Evolutionary conservation across 495 filamentous ascomycete genomes (phyloP).

Genomic region (Penicillium robsamsonii): DNA sequence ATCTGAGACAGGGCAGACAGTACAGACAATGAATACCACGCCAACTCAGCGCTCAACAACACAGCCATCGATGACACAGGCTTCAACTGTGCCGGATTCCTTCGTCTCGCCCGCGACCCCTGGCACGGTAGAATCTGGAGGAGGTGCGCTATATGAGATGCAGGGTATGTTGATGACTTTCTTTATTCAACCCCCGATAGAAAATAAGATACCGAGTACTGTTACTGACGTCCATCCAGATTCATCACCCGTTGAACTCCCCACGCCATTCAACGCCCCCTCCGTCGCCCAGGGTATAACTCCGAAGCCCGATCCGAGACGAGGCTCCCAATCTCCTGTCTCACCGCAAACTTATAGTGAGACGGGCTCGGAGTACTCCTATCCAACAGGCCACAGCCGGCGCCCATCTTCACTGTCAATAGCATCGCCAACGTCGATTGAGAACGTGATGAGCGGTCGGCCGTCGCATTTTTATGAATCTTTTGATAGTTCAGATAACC

Average conservation of each 20-base stretch:
- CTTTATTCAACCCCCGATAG: neutral
- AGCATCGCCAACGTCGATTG: slow-evolving; percentile 15
- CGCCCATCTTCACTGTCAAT: slow-evolving; percentile 13
- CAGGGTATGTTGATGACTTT: slow-evolving; percentile 13
- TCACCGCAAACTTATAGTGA: slow-evolving; percentile 11
- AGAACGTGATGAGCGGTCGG: slow-evolving; percentile 15
- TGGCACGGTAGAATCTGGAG: slow-evolving; percentile 23
- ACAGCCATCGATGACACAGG: slow-evolving; percentile 2
- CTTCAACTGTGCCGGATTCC: slow-evolving; percentile 6
- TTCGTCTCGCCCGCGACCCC: slow-evolving; percentile 17
- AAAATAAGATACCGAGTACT: neutral
- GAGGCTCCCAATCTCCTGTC: slow-evolving; percentile 9
- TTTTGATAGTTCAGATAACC: neutral
- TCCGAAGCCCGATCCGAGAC: neutral
- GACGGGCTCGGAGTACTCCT: slow-evolving; percentile 3
- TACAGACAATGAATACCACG: neutral
- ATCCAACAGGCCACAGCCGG: slow-evolving; percentile 7
- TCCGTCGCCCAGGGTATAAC: neutral
- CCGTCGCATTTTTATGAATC: slow-evolving; percentile 18
- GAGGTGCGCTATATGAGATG: slow-evolving; percentile 23
- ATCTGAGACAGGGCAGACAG: neutral
- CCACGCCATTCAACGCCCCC: slow-evolving; percentile 13
- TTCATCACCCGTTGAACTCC: slow-evolving; percentile 23
- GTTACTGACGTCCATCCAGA: slow-evolving; percentile 2
- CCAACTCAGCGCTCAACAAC: neutral